Evolutionary conservation across 345 rosid genomes (phyloP).

Genomic region (Odontarrhena argentea): DNA sequence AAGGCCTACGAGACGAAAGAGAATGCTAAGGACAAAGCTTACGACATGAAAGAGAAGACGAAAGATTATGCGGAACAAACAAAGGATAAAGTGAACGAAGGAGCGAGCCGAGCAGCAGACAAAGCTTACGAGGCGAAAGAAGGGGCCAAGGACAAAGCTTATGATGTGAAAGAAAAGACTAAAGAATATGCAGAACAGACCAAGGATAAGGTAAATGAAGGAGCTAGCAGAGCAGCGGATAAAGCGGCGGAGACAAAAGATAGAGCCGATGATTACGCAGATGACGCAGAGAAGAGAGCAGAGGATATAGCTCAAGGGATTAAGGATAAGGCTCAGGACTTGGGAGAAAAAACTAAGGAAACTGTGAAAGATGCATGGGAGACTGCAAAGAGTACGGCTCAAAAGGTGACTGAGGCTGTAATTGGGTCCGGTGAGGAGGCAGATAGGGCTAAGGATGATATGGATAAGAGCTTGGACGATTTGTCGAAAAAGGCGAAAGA

Average conservation of each 20-base stretch:
- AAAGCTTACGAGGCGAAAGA: conserved; percentile 28
- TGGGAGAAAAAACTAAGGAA: conserved; percentile 41
- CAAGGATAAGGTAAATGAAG: conserved; percentile 28
- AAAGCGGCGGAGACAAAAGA: conserved; percentile 21
- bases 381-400: conserved; percentile 36
- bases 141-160: conserved; percentile 28
- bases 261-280: conserved; percentile 23
- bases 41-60: conserved; percentile 15
- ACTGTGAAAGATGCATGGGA: conserved; percentile 46
- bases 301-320: conserved; percentile 37
- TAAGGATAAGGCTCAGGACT: conserved; percentile 39
- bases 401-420: conserved; percentile 42
- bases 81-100: conserved; percentile 31
- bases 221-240: conserved; percentile 11
- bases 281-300: conserved; percentile 34
- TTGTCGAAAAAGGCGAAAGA: conserved; percentile 27
- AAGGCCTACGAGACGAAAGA: conserved; percentile 24
- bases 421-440: conserved; percentile 42
- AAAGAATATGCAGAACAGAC: conserved; percentile 17
- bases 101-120: conserved; percentile 31
- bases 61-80: conserved; percentile 5
- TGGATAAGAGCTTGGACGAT: conserved; percentile 33
- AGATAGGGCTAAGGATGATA: conserved; percentile 33
- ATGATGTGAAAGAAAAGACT: conserved; percentile 28
- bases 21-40: conserved; percentile 20